Base-by-base conservation (phyloP, 768 basidiomycete species). In the Boletellus sp. region DNA sequence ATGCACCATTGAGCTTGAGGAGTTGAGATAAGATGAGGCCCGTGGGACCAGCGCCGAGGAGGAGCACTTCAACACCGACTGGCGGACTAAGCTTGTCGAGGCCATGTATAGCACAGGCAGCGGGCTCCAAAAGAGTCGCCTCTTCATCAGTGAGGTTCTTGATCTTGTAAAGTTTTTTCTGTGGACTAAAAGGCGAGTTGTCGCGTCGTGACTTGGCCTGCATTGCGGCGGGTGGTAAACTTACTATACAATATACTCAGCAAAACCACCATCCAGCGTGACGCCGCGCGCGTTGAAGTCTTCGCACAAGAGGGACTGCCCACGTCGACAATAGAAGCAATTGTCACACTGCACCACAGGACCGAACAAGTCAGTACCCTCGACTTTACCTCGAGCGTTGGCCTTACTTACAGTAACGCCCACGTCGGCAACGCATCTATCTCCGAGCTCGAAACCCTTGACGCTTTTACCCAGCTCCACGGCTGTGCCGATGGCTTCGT, bases 1-100 rank as follows among this genome's bases (percentile, higher is more conserved):
- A 72, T 15, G 92, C 92, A 38, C 92, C 92, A 64, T 93, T 94
- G 37, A 89, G 74, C 69, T 90, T 92, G 52, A 94, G 74, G 20
- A 95, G 75, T 66, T 94, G 92, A 0, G 91, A 84, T 39, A 95
- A 80, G 54, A 94, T 90, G 32, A 94, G 78, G n/a, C 92, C 87
- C 4, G 92, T 94, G 1, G 92, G 91, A 12, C 92, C 92, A n/a
- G 92, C 88, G 44, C 92, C 92, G 40, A 94, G 76, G 32, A 94
- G 73, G 45, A 95, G 80, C 17, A 87, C 90, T 43, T 93, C 90
- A 35, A 87, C 74, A 23, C 92, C 92, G 51, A 93, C 88, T 4
- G 85, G 81, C 1, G 89, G 84, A 49, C 74, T 79, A 49, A 95
- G 80, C 67, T 91, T 90, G 70, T 95, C 92, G 53, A 94, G 82